phyloP scores from a whole-genome alignment of 1,139 yeast genomes.

The Scheffersomyces quercinus region DNA sequence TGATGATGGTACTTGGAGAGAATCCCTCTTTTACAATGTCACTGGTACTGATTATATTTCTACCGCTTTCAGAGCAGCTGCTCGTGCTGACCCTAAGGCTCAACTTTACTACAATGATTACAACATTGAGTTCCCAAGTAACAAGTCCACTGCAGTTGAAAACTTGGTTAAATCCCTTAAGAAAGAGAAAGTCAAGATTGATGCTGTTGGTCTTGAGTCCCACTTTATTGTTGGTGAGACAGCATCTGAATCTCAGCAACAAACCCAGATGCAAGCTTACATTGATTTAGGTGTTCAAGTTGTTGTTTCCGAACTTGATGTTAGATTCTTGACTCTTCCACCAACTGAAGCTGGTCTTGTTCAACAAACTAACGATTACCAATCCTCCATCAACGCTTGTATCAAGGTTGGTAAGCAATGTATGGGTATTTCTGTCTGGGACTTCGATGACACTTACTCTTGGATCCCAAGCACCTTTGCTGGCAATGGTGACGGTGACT shows the following conservation, averaged over 20 bases:
- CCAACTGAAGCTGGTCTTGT: neutral
- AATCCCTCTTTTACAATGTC: neutral
- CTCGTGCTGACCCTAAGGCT: neutral
- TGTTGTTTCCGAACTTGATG: constrained; percentile 1
- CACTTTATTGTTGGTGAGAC: neutral
- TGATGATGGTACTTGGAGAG: constrained; percentile 1
- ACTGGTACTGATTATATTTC: neutral
- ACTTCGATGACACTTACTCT: neutral
- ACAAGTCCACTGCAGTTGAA: neutral
- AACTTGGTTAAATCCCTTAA: neutral
- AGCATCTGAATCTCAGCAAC: neutral
- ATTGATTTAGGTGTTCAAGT: neutral
- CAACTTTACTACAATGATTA: neutral
- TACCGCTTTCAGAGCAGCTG: neutral
- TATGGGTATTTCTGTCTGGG: constrained; percentile 1
- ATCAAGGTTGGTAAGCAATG: constrained; percentile 1
- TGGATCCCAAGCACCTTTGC: neutral
- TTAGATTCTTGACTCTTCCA: neutral
- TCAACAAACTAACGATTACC: neutral
- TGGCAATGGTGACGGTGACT: constrained; percentile 1
- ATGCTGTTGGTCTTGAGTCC: constrained; percentile 1
- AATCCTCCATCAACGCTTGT: neutral
- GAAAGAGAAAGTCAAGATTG: neutral
- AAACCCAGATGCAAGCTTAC: neutral
- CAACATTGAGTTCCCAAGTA: neutral